phyloP scores from a whole-genome alignment of 257 asterid genomes.

The Forsythia suspensa region DNA sequence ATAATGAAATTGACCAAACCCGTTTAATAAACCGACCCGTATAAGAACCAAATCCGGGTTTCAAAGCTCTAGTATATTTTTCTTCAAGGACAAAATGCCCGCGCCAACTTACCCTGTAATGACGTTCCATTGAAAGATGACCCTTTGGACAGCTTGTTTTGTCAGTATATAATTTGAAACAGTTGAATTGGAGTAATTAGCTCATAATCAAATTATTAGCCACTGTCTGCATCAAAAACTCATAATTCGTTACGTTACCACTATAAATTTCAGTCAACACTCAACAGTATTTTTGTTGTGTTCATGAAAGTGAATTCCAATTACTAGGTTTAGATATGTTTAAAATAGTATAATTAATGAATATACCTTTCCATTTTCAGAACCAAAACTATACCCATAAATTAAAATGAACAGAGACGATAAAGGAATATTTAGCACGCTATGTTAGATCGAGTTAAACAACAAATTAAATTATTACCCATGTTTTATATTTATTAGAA shows the following conservation, averaged over 20 bases:
- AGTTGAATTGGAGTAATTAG: not conserved
- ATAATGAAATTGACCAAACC: no score
- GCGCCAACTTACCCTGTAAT: conserved; percentile 18
- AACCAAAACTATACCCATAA: conserved; percentile 5
- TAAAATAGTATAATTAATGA: not conserved
- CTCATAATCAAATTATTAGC: not conserved
- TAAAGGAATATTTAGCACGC: not conserved
- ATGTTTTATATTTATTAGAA: not conserved
- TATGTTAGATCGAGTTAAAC: no score
- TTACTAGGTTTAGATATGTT: conserved; percentile 13
- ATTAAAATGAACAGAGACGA: not conserved
- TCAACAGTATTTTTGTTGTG: conserved; percentile 7
- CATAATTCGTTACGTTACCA: conserved; percentile 15
- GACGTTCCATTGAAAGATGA: conserved; percentile 24
- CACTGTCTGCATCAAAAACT: conserved; percentile 21
- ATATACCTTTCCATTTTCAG: not conserved
- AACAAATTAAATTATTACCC: no score
- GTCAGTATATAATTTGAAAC: conserved; percentile 10
- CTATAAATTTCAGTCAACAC: conserved; percentile 4
- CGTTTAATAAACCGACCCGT: no score
- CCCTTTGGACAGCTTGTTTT: conserved; percentile 31
- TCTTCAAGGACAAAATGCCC: not conserved
- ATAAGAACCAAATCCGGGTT: no score
- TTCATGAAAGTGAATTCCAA: not conserved
- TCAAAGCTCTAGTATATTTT: no score